Evolutionary conservation across 345 rosid species (phyloP), one percentile per base, ranked within the genome.

Genomic region (Pistacia vera): DNA sequence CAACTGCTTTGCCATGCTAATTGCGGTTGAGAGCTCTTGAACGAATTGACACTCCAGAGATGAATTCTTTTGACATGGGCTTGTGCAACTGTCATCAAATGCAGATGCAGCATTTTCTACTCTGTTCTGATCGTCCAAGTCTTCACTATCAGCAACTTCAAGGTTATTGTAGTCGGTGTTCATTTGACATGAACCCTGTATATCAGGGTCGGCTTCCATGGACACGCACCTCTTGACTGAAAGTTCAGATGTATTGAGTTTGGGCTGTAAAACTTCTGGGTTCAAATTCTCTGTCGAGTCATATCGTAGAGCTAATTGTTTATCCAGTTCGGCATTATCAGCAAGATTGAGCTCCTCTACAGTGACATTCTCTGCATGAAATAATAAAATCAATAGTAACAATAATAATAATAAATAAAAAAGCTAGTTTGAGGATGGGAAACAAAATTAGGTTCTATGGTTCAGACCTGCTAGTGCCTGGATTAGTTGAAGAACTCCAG

Each of bases 131-230:
- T 85, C 85, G 74, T 96, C 9, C 6, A 41, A 41, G 9, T 41
- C 99, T 86, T 93, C 95, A 65, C 98, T 96, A 74, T 92, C 99
- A 33, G 97, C 93, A 71, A 96, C 97, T 88, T 90, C 92, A 8
- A 93, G 90, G 60, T 71, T 77, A 74, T 79, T 69, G 76, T 78
- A 82, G 18, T 86, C 83, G 10, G 80, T 80, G 82, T 81, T 81
- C 72, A 75, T 48, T 54, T 63, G 81, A 77, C 90, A 87, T 66
- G 78, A 28, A 38, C 36, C 79, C 22, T 77, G 77, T 73, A 75
- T 81, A 71, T 75, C 75, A 30, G 57, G 66, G 58, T 60, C 75
- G 22, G 46, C 75, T 71, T 78, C 77, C 71, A 74, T 76, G 38
- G 87, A n/a, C 44, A 9, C 71, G 16, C 30, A 38, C 28, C n/a